phyloP scores from a whole-genome alignment of 1,284 basidiomycete species.

The Stygiomarasmius scandens region DNA sequence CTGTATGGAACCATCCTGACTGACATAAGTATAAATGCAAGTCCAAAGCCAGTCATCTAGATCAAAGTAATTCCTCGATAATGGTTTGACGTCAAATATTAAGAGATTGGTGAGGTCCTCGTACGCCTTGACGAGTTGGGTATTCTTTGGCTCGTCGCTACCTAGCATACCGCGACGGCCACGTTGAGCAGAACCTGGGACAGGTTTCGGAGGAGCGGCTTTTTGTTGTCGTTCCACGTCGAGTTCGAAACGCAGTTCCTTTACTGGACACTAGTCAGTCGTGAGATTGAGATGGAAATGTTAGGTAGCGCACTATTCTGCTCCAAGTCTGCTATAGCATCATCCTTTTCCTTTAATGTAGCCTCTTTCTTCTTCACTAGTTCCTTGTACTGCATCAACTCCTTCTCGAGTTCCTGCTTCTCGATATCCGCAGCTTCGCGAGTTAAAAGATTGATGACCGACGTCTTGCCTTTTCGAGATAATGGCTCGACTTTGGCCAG shows the following conservation, averaged over 20 bases:
- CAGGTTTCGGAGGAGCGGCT: conserved; percentile 38
- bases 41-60: conserved; percentile 48
- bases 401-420: conserved; percentile 52
- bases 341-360: conserved; percentile 46
- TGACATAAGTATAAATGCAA: conserved; percentile 53
- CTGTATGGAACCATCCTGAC: conserved; percentile 32
- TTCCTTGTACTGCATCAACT: conserved; percentile 49
- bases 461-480: conserved; percentile 47
- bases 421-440: conserved; percentile 74
- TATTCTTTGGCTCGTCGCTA: conserved; percentile 53
- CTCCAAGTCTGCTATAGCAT: conserved; percentile 47
- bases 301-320: conserved; percentile 43
- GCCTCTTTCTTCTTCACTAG: conserved; percentile 46
- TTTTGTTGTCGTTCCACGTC: conserved; percentile 62
- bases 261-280: conserved; percentile 36
- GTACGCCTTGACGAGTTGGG: conserved; percentile 56
- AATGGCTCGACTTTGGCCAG: conserved; percentile 57
- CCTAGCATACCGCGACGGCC: conserved; percentile 34
- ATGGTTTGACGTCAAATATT: conserved; percentile 50
- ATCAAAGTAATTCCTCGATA: conserved; percentile 33
- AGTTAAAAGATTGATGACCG: conserved; percentile 65
- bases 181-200: conserved; percentile 31
- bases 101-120: conserved; percentile 64
- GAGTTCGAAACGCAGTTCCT: conserved; percentile 52
- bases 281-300: conserved; percentile 1